A percentile compares a stretch with the other conserved stretches of the same genome.
These are phyloP conservation scores for Scheffersomyces spartinae DNA, from an alignment of 805 yeast genomes.

Conservation along the genomic window DNA sequence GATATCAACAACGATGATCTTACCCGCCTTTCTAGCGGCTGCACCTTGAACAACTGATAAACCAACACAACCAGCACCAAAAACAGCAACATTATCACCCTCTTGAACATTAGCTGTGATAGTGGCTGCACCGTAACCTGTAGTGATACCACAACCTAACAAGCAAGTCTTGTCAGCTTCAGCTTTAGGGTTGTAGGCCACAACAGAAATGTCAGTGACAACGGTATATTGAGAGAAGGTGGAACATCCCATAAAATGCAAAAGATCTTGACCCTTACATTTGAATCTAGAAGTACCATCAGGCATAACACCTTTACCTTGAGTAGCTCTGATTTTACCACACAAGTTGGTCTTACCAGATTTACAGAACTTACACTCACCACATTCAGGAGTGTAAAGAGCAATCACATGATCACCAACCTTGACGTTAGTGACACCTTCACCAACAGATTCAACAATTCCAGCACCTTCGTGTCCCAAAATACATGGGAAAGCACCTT, in stretches of 20 bases:
- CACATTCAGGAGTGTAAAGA: conserved; percentile 93
- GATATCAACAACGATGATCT: conserved; percentile 78
- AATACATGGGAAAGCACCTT: conserved; percentile 87
- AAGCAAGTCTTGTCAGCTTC: conserved; percentile 80
- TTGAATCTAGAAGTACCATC: conserved; percentile 92
- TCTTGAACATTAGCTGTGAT: conserved; percentile 83
- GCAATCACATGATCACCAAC: conserved; percentile 92
- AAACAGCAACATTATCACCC: conserved; percentile 92
- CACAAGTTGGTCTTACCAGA: conserved; percentile 96
- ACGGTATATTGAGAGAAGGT: conserved; percentile 96
- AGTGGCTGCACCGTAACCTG: conserved; percentile 96
- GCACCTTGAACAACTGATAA: conserved; percentile 96
- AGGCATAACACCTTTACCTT: conserved; percentile 98
- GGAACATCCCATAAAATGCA: conserved; percentile 97
- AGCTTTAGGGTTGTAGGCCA: conserved; percentile 78
- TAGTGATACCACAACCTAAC: conserved; percentile 97
- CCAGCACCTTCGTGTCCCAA: conserved; percentile 99
- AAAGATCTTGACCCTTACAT: conserved; percentile 71
- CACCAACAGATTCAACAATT: conserved; percentile 88
- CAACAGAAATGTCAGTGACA: conserved; percentile 94
- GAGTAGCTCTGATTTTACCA: conserved; percentile 92
- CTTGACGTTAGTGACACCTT: conserved; percentile 82
- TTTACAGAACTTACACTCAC: conserved; percentile 87
- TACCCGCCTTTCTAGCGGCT: conserved; percentile 63
- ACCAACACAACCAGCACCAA: conserved; percentile 98